Percentiles rank a stretch among this genome's conserved stretches.
These are phyloP conservation scores for Schoenoplectus tabernaemontani DNA, from an alignment of 202 grass and related monocot species.

Conservation along the genomic window DNA sequence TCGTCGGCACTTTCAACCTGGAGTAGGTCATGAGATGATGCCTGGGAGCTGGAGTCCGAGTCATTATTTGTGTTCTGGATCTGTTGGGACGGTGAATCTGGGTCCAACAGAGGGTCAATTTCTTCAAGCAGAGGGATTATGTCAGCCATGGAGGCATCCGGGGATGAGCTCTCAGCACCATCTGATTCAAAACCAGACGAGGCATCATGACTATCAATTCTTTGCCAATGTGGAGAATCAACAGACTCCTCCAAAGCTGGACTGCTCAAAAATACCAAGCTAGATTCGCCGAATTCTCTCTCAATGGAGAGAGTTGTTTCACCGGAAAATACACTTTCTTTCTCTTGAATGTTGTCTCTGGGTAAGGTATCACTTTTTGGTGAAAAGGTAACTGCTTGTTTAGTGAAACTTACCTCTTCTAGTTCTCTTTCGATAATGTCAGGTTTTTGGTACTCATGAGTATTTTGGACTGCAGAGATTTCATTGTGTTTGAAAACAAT, in stretches of 20 bases:
- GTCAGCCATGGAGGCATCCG: slow-evolving; percentile 67
- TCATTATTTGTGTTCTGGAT: slow-evolving; percentile 21
- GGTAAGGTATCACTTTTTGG: slow-evolving; percentile 8
- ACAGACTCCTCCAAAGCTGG: not conserved
- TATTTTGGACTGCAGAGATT: slow-evolving; percentile 10
- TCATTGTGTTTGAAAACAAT: slow-evolving; percentile 28
- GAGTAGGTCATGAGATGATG: slow-evolving; percentile 42
- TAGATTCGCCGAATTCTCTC: slow-evolving; percentile 8
- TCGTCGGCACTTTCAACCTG: slow-evolving; percentile 51
- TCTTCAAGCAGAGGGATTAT: slow-evolving; percentile 69
- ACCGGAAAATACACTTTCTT: slow-evolving; percentile 1
- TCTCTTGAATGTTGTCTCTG: slow-evolving; percentile 13
- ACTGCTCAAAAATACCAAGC: slow-evolving; percentile 9
- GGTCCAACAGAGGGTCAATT: slow-evolving; percentile 61
- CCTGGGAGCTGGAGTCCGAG: slow-evolving; percentile 43
- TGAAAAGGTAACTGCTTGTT: slow-evolving; percentile 13
- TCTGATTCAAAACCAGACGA: slow-evolving; percentile 75
- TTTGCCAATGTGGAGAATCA: slow-evolving; percentile 43
- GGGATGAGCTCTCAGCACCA: slow-evolving; percentile 57
- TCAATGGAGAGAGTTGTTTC: not conserved
- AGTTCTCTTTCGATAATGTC: slow-evolving; percentile 1
- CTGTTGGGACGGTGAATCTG: slow-evolving; percentile 27
- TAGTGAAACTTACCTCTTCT: slow-evolving; percentile 11
- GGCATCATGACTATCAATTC: slow-evolving; percentile 39
- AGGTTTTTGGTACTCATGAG: not conserved